Base-by-base conservation (phyloP, 2,329 filamentous ascomycete species). In the Penicillium janthinellum region DNA sequence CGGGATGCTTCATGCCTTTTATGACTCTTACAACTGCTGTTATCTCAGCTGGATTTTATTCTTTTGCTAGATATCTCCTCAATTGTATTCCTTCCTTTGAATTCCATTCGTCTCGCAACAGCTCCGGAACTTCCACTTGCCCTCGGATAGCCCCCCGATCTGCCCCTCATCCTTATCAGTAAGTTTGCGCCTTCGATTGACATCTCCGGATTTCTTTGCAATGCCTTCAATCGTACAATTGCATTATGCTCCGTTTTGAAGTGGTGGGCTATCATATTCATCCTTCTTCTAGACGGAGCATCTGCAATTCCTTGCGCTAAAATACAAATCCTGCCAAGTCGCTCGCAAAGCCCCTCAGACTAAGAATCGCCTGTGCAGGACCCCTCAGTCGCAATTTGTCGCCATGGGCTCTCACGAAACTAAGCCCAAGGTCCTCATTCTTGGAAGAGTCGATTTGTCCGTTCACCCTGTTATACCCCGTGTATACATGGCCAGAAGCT, bases 381-480 rank as follows among this genome's bases (percentile, higher is more conserved):
- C 5, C 22, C 25, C 17, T 10, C 25, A 28, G n/a, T 3, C 41
- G 31, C 35, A n/a, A 35, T 47, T 37, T 8, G 35, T 59, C 48
- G 61, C 8, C 28, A 74, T 74, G 70, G 51, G 58, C 28, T 67
- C 62, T 54, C 64, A 62, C 50, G 42, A 35, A 34, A 59, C 69
- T 25, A 85, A 81, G 67, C 82, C 84, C 41, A 88, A 86, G 69
- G 83, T 88, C 51, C 81, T 90, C 7, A 80, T 88, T 44, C 77
- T 91, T 15, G 88, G 88, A 50, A 70, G 79, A 39, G 86, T 91
- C 63, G 82, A 84, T 57, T 84, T 88, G 88, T 90, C 77, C 67
- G 85, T 82, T 51, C 31, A 20, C 6, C 35, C 14, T 44, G 3
- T 52, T 25, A 28, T 28, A 5, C 4, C 48, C 12, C 37, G 25